Base-by-base conservation (phyloP, 1,284 basidiomycete genomes). In the Cutaneotrichosporon dermatis region DNA sequence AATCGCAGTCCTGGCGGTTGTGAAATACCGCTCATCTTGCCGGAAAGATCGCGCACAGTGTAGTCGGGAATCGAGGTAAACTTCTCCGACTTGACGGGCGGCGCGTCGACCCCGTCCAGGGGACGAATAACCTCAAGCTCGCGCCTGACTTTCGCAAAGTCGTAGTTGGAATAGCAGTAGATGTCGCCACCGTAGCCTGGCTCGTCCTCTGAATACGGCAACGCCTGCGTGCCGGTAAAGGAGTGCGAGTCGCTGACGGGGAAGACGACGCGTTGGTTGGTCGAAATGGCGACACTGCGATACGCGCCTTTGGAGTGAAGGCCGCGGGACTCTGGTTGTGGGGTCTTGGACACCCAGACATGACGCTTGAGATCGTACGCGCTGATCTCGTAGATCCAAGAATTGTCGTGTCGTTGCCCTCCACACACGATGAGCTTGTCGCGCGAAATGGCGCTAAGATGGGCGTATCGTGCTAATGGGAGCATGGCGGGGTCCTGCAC, bases 81-180 rank as follows among this genome's bases (percentile, higher is more conserved):
- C 57, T 74, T 92, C 85, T 64, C 84, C 80, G 65, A 91, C 82
- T 15, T 83, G 82, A 72, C 88, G 82, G 16, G 83, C 82, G 71
- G 88, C 6, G 65, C 67, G 0, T 66, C 58, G 33, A 15, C 54
- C 9, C 54, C 58, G 36, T 88, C 86, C 25, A 86, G 80, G 0
- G 90, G 89, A 5, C 86, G 85, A 69, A 95, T 85, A 34, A 94
- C 83, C 79, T 95, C 90, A 44, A 96, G 83, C 74, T 95, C 91
- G 49, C 93, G 88, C 69, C 91, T 89, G 58, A 97, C 93, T 74
- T 94, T 91, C 61, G 91, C 92, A 79, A 94, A 94, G 87, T 93
- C 73, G 62, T 75, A 76, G 57, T 74, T 75, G 9, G 73, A 74
- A 58, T 75, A 78, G 55, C 69, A 63, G 75, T 66, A 71, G n/a